Evolutionary conservation across 2,329 filamentous ascomycete genomes (phyloP), one percentile per base, ranked within the genome.

Genomic region (Colletotrichum sp.): DNA sequence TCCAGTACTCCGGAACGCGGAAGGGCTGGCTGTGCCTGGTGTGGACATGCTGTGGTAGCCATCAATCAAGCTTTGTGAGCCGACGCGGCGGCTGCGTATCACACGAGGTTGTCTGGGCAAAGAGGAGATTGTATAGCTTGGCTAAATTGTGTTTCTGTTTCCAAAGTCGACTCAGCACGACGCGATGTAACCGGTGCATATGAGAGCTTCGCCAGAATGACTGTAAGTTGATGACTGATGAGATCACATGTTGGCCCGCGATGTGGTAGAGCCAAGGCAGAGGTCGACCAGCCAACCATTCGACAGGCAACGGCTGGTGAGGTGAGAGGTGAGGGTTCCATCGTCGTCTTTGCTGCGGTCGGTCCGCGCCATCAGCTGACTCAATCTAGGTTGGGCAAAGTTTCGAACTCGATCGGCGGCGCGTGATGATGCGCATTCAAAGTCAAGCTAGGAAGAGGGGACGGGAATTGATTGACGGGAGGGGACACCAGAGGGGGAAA

Each of bases 11-110:
- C 28, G 34, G 28, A 36, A 21, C 60, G 21, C 43, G 55, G 34
- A 55, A 16, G 18, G 12, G 32, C 2, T 34, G 32, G 30, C 10
- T 21, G 26, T n/a, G 14, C n/a, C 5, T 59, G 14, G 14, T 67
- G 48, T 9, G 26, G 26, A 21, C 59, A 24, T 59, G 66, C 59
- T 66, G 69, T 28, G 5, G 18, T 13, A n/a, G 34, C 28, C 39
- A 52, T 36, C 18, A 59, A 30, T 67, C 68, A 74, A 74, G 68
- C 61, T 74, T 67, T 55, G 36, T 67, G 52, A 74, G 68, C 72
- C 72, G 52, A 74, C 30, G 61, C 68, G 72, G 68, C 68, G 48
- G 30, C 21, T n/a, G 67, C 48, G 43, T 61, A 71, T 74, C 60
- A 74, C 34, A 74, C 67, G 34, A 43, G 12, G 14, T 48, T 28